A percentile compares a stretch with the other conserved stretches of the same genome.
These are phyloP conservation scores for Delonix regia DNA, from an alignment of 306 rosid species.

Conservation along the genomic window DNA sequence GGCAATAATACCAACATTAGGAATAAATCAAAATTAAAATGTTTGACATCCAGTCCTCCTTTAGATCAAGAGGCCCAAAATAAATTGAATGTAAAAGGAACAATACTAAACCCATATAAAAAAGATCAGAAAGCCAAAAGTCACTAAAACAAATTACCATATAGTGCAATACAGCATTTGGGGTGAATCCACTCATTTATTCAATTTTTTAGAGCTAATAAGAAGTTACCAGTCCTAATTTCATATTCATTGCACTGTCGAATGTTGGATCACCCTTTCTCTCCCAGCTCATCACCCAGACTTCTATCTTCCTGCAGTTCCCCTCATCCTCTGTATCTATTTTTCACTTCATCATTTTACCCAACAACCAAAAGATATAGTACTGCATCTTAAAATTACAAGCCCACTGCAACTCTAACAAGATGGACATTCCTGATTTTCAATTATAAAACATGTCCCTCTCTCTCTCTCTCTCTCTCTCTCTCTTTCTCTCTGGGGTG, in stretches of 20 bases:
- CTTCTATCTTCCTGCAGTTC: neutral
- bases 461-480: neutral
- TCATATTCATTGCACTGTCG: neutral
- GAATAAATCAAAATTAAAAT: neutral
- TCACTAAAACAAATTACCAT: neutral
- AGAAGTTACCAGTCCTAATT: neutral
- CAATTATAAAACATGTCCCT: neutral
- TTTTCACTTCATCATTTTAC: neutral
- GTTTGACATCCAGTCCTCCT: neutral
- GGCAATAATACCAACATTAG: neutral
- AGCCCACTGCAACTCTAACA: neutral
- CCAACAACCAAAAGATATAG: neutral
- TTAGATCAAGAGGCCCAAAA: neutral
- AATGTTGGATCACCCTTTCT: neutral
- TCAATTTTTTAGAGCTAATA: neutral
- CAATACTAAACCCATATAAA: neutral
- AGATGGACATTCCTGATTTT: conserved; percentile 11
- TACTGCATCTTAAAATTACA: neutral
- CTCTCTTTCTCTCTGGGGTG: too few relatives aligned
- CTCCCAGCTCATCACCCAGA: conserved; percentile 18
- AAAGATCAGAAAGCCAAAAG: neutral
- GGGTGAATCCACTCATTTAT: neutral
- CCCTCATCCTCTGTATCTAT: neutral
- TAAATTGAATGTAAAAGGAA: neutral
- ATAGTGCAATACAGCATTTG: neutral